Evolutionary conservation across 1,284 basidiomycete species (phyloP), one percentile per base, ranked within the genome.

Genomic region (Coniferiporia sulphurascens): DNA sequence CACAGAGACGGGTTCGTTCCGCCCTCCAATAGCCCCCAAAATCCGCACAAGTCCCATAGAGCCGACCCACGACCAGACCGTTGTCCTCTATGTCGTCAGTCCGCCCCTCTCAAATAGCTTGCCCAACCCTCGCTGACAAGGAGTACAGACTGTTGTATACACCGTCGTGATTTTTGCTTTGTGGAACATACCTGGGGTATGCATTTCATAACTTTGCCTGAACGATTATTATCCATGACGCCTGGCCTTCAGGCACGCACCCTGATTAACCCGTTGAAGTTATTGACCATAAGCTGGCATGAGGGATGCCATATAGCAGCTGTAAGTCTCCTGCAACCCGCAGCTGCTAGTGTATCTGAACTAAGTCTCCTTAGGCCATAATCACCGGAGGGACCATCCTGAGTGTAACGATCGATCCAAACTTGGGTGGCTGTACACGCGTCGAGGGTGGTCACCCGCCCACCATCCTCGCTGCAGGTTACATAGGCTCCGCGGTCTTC

Each of bases 271-370:
- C 89, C 89, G 6, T 77, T 92, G 65, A 92, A 92, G 70, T 75
- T 92, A 27, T 86, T 92, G 67, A 89, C 89, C 54, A 91, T 92
- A 63, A 89, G 89, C 44, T 89, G 83, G 81, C 89, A 92, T 68
- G 89, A 92, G 68, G 75, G 91, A n/a, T 92, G 86, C 68, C 89
- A 92, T 70, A 87, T 91, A 69, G 76, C 79, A 57, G 81, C 83
- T 52, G 89, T 91, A 65, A 60, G 86, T 75, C 55, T 44, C 9
- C 38, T 50, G 45, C 58, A 43, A 46, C 44, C 54, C 52, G 35
- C 36, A 45, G 22, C 13, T 35, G 7, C 55, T 9, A 35, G 43
- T 17, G 43, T 63, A 19, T 56, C 54, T 52, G 22, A 52, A 9
- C 13, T 15, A n/a, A 21, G 1, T 27, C 59, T 43, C 34, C 17